phyloP scores from a whole-genome alignment of 257 asterid species.

The Gynochthodes officinalis region DNA sequence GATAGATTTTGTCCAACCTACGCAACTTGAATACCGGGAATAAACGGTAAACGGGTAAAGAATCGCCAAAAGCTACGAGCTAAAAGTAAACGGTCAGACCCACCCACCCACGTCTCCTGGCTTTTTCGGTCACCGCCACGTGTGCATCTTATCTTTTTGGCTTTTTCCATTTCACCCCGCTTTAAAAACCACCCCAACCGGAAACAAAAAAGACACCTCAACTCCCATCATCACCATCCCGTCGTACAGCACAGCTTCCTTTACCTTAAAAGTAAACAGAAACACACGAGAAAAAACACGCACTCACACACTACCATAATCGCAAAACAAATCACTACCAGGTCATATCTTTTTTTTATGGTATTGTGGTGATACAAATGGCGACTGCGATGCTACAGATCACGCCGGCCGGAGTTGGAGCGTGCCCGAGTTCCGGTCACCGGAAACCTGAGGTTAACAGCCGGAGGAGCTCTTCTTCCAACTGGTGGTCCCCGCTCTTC shows the following conservation, averaged over 20 bases:
- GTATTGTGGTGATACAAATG: conserved; percentile 7
- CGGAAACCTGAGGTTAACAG: conserved; percentile 19
- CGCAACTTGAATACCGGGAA: neutral
- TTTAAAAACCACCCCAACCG: neutral
- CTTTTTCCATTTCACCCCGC: too few relatives aligned
- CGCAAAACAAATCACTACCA: neutral
- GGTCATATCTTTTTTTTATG: neutral
- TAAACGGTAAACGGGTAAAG: neutral
- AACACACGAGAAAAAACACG: too few relatives aligned
- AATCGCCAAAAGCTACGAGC: too few relatives aligned
- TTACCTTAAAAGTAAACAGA: neutral
- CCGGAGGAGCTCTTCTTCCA: conserved; percentile 24
- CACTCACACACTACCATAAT: too few relatives aligned
- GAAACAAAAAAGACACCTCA: neutral
- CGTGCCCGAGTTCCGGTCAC: conserved; percentile 6
- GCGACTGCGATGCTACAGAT: conserved; percentile 23
- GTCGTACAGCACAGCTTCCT: neutral
- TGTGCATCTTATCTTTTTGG: conserved; percentile 22
- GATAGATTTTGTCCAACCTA: too few relatives aligned
- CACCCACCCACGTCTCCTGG: neutral
- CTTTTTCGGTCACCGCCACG: conserved; percentile 18
- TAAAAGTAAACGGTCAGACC: conserved; percentile 8
- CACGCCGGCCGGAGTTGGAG: conserved; percentile 12
- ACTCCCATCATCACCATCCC: too few relatives aligned
- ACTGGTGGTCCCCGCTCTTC: conserved; percentile 74